These are phyloP conservation scores for Cladobotryum protrusum DNA, from an alignment of 2,329 filamentous ascomycete species.

Conservation along the genomic window DNA sequence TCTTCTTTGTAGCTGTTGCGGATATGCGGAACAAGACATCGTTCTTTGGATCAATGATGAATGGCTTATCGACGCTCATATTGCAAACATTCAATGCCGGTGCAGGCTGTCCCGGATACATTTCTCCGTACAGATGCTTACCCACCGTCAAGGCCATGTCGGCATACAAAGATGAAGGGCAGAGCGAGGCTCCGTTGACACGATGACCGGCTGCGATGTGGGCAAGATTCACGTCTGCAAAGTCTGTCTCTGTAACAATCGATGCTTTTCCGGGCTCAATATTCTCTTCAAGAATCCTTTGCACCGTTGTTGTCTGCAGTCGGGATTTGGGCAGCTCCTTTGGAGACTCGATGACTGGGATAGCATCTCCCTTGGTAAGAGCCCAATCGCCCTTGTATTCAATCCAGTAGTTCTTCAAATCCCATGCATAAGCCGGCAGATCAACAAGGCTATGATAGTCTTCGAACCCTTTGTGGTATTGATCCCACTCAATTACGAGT, in stretches of 20 bases:
- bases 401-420: constrained; percentile 66
- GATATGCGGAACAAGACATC: too few relatives aligned
- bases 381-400: constrained; percentile 39
- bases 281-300: constrained; percentile 10
- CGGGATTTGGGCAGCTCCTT: constrained; percentile 22
- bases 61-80: constrained; percentile 32
- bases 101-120: not conserved
- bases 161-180: constrained; percentile 52
- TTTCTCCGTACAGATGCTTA: constrained; percentile 36
- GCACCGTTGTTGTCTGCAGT: constrained; percentile 33
- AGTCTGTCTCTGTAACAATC: constrained; percentile 59
- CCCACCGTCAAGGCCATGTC: constrained; percentile 60
- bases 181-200: constrained; percentile 60
- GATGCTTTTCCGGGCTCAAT: constrained; percentile 29
- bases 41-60: not conserved
- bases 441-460: constrained; percentile 39
- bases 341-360: constrained; percentile 40
- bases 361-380: constrained; percentile 45
- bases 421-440: constrained; percentile 64
- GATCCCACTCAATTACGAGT: constrained; percentile 60
- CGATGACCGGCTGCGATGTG: constrained; percentile 55
- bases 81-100: constrained; percentile 34
- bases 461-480: constrained; percentile 50
- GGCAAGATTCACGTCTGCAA: constrained; percentile 57
- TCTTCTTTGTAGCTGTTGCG: too few relatives aligned